Base-by-base conservation (phyloP, 2,329 filamentous ascomycete genomes). In the Stachybotrys elegans region DNA sequence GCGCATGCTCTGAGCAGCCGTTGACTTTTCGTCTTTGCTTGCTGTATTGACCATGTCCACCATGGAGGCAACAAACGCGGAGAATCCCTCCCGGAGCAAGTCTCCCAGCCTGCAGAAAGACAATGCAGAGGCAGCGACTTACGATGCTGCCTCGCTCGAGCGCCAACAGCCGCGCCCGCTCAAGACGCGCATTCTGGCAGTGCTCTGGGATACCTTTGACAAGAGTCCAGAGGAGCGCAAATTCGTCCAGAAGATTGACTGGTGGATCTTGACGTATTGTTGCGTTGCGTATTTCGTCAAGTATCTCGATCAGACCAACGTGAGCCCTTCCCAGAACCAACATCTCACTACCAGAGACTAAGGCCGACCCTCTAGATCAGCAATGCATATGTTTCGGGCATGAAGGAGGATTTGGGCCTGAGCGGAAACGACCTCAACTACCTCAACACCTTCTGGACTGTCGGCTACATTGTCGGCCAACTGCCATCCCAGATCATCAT, bases 341-440 rank as follows among this genome's bases (percentile, higher is more conserved):
- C 14, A 27, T 2, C 16, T 16, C n/a, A n/a, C n/a, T n/a, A n/a
- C n/a, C n/a, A n/a, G n/a, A n/a, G n/a, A n/a, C n/a, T n/a, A n/a
- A n/a, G n/a, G n/a, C n/a, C n/a, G n/a, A n/a, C n/a, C n/a, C n/a
- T n/a, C n/a, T n/a, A 48, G 45, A 47, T 56, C 6, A 55, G 42
- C 40, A 69, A 68, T 51, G 67, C 66, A 9, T 69, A 63, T 29
- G 64, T 69, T 2, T 64, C 54, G 6, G 61, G 61, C 11, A 64
- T 64, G 72, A 69, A 78, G 53, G 72, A 77, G 51, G 75, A 78
- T 40, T 59, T 79, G 0, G 53, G 61, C 1, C 65, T 80, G 45
- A 67, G 69, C 29, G 66, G 68, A 6, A 79, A 79, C 50, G 61
- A 81, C 43, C 66, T 78, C 19, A 78, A 79, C 47, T 73, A 76